Conservation (phyloP, 1,284 basidiomycete species). For the Malassezia arunalokei region DNA sequence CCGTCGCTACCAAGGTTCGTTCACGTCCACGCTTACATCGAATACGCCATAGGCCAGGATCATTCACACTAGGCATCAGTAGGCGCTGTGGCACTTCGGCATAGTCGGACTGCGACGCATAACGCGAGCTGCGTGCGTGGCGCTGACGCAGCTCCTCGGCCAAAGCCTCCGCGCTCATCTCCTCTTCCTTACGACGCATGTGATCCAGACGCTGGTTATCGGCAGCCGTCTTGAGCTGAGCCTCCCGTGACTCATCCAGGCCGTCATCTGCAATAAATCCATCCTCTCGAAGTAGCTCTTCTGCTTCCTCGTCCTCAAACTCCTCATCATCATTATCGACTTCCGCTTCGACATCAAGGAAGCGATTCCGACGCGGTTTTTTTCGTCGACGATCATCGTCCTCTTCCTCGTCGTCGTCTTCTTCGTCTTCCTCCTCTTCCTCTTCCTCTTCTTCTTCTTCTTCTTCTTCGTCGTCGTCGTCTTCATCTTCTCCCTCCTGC, state of each 20-base stretch:
- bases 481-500: constrained; percentile 23
- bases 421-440: constrained; percentile 30
- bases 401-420: constrained; percentile 22
- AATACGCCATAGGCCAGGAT: constrained; percentile 90
- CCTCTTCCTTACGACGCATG: constrained; percentile 62
- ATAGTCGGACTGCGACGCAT: constrained; percentile 55
- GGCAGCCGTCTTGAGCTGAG: constrained; percentile 52
- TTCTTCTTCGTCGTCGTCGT: constrained; percentile 34
- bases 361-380: constrained; percentile 54
- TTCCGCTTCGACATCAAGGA: constrained; percentile 88
- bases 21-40: constrained; percentile 88
- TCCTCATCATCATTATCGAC: constrained; percentile 55
- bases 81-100: constrained; percentile 71
- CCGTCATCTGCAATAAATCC: constrained; percentile 65
- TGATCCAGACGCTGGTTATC: constrained; percentile 67
- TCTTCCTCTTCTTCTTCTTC: constrained; percentile 38
- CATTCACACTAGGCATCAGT: constrained; percentile 89
- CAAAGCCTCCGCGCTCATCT: constrained; percentile 72
- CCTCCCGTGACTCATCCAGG: constrained; percentile 57
- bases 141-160: constrained; percentile 72
- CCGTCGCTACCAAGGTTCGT: constrained; percentile 78
- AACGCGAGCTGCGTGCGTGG: constrained; percentile 53
- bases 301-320: constrained; percentile 42
- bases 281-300: constrained; percentile 44
- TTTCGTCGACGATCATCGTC: constrained; percentile 22